Percentiles rank a stretch among this genome's conserved stretches.
These are phyloP conservation scores for Globisporangium recalcitrans DNA, from an alignment of 352 stramenopile species.

Conservation along the genomic window DNA sequence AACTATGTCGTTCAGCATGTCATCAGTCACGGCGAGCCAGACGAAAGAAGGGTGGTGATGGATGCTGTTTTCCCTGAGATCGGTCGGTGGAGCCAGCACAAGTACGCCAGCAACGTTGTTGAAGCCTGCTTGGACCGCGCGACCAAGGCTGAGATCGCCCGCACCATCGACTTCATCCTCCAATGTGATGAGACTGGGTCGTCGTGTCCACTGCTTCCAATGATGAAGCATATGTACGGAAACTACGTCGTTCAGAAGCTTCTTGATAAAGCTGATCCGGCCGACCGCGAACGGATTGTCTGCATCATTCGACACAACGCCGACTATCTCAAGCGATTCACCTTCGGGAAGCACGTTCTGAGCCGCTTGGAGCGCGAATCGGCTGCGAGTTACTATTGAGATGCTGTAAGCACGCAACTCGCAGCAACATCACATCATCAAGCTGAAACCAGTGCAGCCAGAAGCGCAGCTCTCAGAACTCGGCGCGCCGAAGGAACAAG, in stretches of 20 bases:
- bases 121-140: slow-evolving; percentile 91
- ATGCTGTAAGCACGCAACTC: slow-evolving; percentile 1
- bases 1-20: slow-evolving; percentile 99
- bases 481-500: not conserved
- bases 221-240: slow-evolving; percentile 96
- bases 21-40: slow-evolving; percentile 88
- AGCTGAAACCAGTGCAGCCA: not conserved
- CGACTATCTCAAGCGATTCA: slow-evolving; percentile 89
- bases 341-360: slow-evolving; percentile 91
- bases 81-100: slow-evolving; percentile 90
- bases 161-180: slow-evolving; percentile 77
- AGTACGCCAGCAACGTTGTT: slow-evolving; percentile 96
- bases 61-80: slow-evolving; percentile 85
- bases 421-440: not conserved
- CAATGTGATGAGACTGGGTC: slow-evolving; percentile 66
- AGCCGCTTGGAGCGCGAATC: slow-evolving; percentile 62
- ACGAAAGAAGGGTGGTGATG: slow-evolving; percentile 82
- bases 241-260: slow-evolving; percentile 97
- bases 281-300: slow-evolving; percentile 85
- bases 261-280: slow-evolving; percentile 86
- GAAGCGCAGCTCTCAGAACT: not conserved
- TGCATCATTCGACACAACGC: slow-evolving; percentile 89
- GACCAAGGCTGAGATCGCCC: slow-evolving; percentile 71
- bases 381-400: slow-evolving; percentile 21
- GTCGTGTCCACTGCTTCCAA: slow-evolving; percentile 81